Conservation (phyloP, 1,139 yeast species). For the Geotrichum bryndzae region DNA sequence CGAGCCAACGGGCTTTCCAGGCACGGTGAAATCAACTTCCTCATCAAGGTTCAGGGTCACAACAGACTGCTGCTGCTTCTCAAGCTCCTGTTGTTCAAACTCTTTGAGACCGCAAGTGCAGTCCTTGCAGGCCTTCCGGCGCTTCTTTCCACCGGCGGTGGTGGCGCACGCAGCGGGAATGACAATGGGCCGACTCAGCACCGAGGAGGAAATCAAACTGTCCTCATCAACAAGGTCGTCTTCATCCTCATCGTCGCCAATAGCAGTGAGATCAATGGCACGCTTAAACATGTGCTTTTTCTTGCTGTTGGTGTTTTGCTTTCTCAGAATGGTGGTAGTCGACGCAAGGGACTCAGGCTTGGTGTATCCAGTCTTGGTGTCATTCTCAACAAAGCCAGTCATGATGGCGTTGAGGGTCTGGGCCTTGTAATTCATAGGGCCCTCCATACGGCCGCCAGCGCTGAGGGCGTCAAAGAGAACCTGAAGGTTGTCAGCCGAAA, state of each 20-base stretch:
- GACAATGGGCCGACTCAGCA: slow-evolving; percentile 37
- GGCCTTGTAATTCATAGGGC: neutral
- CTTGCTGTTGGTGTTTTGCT: neutral
- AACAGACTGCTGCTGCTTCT: slow-evolving; percentile 25
- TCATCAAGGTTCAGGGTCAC: slow-evolving; percentile 19
- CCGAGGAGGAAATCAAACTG: slow-evolving; percentile 28
- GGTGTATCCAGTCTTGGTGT: slow-evolving; percentile 38
- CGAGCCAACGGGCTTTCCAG: slow-evolving; percentile 83
- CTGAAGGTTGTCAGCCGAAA: slow-evolving; percentile 47
- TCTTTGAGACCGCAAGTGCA: slow-evolving; percentile 96
- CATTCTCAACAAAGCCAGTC: slow-evolving; percentile 51
- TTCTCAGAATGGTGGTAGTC: neutral
- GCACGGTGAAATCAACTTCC: slow-evolving; percentile 89
- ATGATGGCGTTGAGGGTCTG: slow-evolving; percentile 44
- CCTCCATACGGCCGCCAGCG: neutral
- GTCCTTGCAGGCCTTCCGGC: slow-evolving; percentile 76
- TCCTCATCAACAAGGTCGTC: slow-evolving; percentile 41
- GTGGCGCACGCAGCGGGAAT: slow-evolving; percentile 40
- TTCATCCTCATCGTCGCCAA: too few relatives aligned
- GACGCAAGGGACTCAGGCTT: slow-evolving; percentile 39
- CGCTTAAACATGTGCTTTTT: neutral
- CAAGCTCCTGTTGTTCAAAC: slow-evolving; percentile 41
- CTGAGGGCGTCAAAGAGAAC: neutral
- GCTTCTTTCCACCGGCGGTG: slow-evolving; percentile 43
- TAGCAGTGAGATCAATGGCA: neutral